Conservation (phyloP, 441 rosid genomes). For the Corymbia calophylla region DNA sequence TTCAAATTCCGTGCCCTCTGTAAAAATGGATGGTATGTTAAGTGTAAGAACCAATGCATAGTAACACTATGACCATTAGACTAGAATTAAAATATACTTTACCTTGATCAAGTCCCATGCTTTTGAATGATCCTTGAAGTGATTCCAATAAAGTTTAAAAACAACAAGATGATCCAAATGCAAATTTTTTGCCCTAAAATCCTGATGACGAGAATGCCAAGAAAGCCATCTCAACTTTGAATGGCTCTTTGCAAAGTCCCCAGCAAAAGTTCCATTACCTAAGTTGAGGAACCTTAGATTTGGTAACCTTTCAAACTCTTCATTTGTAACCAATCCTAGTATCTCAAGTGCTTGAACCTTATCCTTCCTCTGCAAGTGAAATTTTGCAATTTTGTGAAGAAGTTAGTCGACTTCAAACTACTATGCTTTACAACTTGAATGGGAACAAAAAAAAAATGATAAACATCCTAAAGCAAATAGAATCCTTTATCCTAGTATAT, state of each 20-base stretch:
- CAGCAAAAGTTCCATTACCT: fast-evolving
- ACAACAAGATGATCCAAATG: not conserved
- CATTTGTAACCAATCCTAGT: not conserved
- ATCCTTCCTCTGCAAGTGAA: not conserved
- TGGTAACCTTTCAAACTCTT: not conserved
- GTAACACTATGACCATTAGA: fast-evolving
- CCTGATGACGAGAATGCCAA: fast-evolving
- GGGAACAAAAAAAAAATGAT: fast-evolving
- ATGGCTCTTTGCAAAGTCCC: not conserved
- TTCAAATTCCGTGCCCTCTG: fast-evolving
- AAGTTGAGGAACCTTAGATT: not conserved
- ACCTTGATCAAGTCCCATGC: not conserved
- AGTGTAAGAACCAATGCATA: not conserved
- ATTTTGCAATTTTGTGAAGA: fast-evolving
- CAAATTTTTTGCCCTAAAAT: fast-evolving
- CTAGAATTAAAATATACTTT: not conserved
- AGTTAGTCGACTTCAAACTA: not conserved
- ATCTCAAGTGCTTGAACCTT: not conserved
- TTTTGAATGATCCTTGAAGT: fast-evolving
- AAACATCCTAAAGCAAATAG: no score
- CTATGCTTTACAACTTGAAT: not conserved
- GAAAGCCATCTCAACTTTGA: not conserved
- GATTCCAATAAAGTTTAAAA: fast-evolving
- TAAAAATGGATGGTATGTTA: fast-evolving
- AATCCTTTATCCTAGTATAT: fast-evolving